Conservation (phyloP, 1,284 basidiomycete species). For the Sanghuangporus baumii region DNA sequence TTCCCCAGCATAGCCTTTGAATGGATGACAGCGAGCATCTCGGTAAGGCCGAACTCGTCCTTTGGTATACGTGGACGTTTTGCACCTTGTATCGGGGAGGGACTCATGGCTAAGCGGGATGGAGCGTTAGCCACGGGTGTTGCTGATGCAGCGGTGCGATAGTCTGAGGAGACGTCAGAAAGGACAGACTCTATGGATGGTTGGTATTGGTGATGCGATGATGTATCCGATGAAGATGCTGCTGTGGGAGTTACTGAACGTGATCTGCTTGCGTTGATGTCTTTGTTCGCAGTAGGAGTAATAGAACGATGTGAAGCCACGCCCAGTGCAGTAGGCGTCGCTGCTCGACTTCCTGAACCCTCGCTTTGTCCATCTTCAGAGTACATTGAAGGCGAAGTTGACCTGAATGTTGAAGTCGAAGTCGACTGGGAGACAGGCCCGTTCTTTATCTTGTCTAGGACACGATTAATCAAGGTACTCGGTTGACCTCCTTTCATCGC, state of each 20-base stretch:
- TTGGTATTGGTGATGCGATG: constrained; percentile 36
- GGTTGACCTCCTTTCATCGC: constrained; percentile 16
- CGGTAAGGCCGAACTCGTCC: constrained; percentile 78
- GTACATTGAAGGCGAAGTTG: constrained; percentile 51
- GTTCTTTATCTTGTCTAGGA: constrained; percentile 22
- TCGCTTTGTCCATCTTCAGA: constrained; percentile 43
- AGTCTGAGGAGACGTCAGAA: constrained; percentile 48
- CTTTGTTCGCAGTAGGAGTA: constrained; percentile 28
- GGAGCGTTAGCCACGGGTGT: constrained; percentile 24
- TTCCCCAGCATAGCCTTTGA: constrained; percentile 39
- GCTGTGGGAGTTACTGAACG: constrained; percentile 38
- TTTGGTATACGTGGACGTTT: constrained; percentile 51
- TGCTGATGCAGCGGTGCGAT: constrained; percentile 42
- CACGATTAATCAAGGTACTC: constrained; percentile 14
- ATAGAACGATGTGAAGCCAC: constrained; percentile 26
- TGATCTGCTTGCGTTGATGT: constrained; percentile 20
- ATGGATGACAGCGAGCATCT: constrained; percentile 82
- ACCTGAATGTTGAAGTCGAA: constrained; percentile 25
- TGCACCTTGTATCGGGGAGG: constrained; percentile 23
- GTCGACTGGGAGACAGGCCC: constrained; percentile 11
- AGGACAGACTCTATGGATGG: constrained; percentile 60
- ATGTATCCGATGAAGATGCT: constrained; percentile 24
- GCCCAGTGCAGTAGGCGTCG: constrained; percentile 29
- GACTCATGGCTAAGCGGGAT: constrained; percentile 24
- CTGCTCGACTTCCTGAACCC: constrained; percentile 31